These are phyloP conservation scores for Scutellaria galericulata DNA, from an alignment of 257 asterid species.

Conservation along the genomic window DNA sequence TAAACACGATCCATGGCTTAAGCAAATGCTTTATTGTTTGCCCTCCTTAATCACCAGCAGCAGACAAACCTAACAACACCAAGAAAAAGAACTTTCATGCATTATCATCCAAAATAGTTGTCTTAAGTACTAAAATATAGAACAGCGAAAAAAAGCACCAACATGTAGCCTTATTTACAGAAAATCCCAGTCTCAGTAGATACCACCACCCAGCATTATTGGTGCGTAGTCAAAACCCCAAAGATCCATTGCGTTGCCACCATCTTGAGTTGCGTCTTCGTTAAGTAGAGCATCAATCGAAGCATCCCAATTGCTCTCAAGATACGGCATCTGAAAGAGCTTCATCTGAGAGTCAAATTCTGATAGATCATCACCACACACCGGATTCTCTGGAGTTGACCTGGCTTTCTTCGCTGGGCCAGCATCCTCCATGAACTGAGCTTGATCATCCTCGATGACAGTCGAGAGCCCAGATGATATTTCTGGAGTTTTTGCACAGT, in stretches of 20 bases:
- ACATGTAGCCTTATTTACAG: slow-evolving; percentile 87
- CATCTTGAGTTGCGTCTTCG: slow-evolving; percentile 59
- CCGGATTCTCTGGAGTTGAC: slow-evolving; percentile 37
- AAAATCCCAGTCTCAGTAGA: slow-evolving; percentile 48
- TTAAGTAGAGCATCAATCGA: slow-evolving; percentile 71
- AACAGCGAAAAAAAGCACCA: slow-evolving; percentile 35
- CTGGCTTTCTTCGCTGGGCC: slow-evolving; percentile 60
- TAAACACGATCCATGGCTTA: slow-evolving; percentile 62
- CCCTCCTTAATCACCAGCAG: slow-evolving; percentile 40
- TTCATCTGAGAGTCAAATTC: slow-evolving; percentile 72
- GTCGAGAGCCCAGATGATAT: slow-evolving; percentile 71
- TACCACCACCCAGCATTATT: slow-evolving; percentile 56
- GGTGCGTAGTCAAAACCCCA: slow-evolving; percentile 78
- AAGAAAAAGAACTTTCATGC: slow-evolving; percentile 17
- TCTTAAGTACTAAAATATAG: background rate
- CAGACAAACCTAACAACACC: slow-evolving; percentile 50
- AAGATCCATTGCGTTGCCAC: slow-evolving; percentile 65
- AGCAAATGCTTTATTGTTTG: slow-evolving; percentile 43
- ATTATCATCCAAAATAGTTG: background rate
- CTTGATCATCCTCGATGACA: slow-evolving; percentile 56
- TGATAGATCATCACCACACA: slow-evolving; percentile 45
- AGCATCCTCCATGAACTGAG: slow-evolving; percentile 51
- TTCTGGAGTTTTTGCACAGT: slow-evolving; percentile 68
- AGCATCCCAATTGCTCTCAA: slow-evolving; percentile 77
- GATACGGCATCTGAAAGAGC: slow-evolving; percentile 68